Percentiles rank a stretch among this genome's conserved stretches.
Evolutionary conservation across 73 alveolate genomes (phyloP).

Genomic region (Halteria grandinella): DNA sequence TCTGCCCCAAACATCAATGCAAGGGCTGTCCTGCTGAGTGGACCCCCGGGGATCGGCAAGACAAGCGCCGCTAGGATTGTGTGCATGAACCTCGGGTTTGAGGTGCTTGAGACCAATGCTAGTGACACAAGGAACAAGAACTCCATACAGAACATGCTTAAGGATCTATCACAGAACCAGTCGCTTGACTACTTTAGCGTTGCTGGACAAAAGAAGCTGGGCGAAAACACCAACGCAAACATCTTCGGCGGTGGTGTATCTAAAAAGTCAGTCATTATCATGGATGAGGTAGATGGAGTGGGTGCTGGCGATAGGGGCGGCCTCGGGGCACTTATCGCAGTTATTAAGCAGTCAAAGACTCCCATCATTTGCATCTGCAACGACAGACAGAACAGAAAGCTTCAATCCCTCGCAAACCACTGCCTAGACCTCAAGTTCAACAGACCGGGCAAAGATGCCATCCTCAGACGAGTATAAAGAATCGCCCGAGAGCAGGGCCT

Average conservation of each 20-base stretch:
- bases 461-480: constrained; percentile 78
- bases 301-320: constrained; percentile 99
- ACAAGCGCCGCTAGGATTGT: constrained; percentile 95
- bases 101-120: constrained; percentile 97
- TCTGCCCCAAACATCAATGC: constrained; percentile 95
- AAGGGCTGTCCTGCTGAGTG: constrained; percentile 97
- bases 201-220: constrained; percentile 12
- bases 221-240: background rate
- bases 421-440: constrained; percentile 95
- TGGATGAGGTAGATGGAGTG: constrained; percentile 99
- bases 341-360: constrained; percentile 91
- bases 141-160: constrained; percentile 75
- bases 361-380: constrained; percentile 98
- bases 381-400: constrained; percentile 89
- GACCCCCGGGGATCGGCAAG: constrained; percentile 99
- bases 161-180: constrained; percentile 65
- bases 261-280: constrained; percentile 88
- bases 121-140: constrained; percentile 95
- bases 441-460: constrained; percentile 86
- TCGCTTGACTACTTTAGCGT: constrained; percentile 53
- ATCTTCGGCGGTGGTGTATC: constrained; percentile 68
- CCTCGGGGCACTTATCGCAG: constrained; percentile 87
- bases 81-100: constrained; percentile 84
- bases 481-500: constrained; percentile 90
- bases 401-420: constrained; percentile 85